Base-by-base conservation (phyloP, 345 rosid genomes). In the Pugionium cornutum region DNA sequence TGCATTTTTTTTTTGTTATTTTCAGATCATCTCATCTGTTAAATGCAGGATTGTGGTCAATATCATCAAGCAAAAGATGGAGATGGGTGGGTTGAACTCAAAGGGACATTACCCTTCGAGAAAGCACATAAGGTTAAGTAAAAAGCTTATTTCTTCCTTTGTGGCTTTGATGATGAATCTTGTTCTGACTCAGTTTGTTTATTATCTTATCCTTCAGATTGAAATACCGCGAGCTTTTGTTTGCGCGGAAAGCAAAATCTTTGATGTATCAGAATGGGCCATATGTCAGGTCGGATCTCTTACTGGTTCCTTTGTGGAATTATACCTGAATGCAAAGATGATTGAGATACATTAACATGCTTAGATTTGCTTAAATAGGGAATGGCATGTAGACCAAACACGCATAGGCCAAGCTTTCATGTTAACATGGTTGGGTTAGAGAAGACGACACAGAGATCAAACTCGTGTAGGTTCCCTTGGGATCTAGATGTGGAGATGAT, bases 201-300 rank as follows among this genome's bases (percentile, higher is more conserved):
- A 44, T 69, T 69, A 60, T 26, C n/a, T 0, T 72, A 56, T 57
- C 28, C 47, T 67, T 30, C 37, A 94, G 99, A 82, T 86, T 78
- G 99, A 94, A 78, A 91, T 94, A 66, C 99, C 99, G 0, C 88
- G 92, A 9, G 99, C 97, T 56, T 94, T 91, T 87, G 99, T 94
- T 60, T 94, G 99, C 61, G 99, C 96, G 2, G 99, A 94, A 78
- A 88, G 96, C 88, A 94, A 90, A 78, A 80, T 91, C 77, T 94
- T 90, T 86, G 99, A 94, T 72, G 99, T 87, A 41, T 94, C 99
- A 61, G 99, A 94, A 70, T 95, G 97, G 99, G 97, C 97, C 53
- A 91, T 87, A 67, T 95, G 99, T 76, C 99, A 95, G 97, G 99
- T 90, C 7, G 37, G 94, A 66, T 50, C 31, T 55, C 58, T 56